Percentiles rank a stretch among this genome's conserved stretches.
Conservation (phyloP, 2,329 filamentous ascomycete genomes). For the Paecilomyces variotii region DNA sequence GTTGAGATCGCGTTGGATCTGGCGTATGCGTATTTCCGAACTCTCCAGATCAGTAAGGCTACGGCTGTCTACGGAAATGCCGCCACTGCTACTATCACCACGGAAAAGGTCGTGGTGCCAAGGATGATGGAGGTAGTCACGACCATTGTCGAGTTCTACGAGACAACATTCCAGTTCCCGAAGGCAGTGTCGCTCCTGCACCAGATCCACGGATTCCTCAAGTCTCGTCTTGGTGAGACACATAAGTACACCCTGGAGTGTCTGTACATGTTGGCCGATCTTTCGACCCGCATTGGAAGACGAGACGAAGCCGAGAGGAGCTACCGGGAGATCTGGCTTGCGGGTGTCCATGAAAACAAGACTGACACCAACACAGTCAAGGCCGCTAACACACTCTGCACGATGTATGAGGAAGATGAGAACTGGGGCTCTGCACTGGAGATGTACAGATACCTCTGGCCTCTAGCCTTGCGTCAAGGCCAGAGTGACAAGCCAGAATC, state of each 20-base stretch:
- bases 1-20: slow-evolving; percentile 24
- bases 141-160: slow-evolving; percentile 29
- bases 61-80: slow-evolving; percentile 26
- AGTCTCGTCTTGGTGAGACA: slow-evolving; percentile 22
- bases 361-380: slow-evolving; percentile 36
- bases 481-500: slow-evolving; percentile 35
- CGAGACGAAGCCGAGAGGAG: slow-evolving; percentile 27
- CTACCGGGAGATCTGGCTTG: slow-evolving; percentile 39
- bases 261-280: slow-evolving; percentile 41
- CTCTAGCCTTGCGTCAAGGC: slow-evolving; percentile 37
- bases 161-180: slow-evolving; percentile 29
- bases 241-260: slow-evolving; percentile 41
- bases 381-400: slow-evolving; percentile 39
- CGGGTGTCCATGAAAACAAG: slow-evolving; percentile 21
- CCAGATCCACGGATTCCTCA: slow-evolving; percentile 25
- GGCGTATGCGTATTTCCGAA: slow-evolving; percentile 27
- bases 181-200: slow-evolving; percentile 22
- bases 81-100: slow-evolving; percentile 22
- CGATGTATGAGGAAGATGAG: slow-evolving; percentile 38
- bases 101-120: slow-evolving; percentile 23
- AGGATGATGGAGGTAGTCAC: slow-evolving; percentile 25
- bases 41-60: slow-evolving; percentile 20
- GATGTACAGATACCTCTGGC: slow-evolving; percentile 42
- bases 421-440: slow-evolving; percentile 41
- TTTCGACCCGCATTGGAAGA: slow-evolving; percentile 37